These are phyloP conservation scores for Fonsecaea nubica DNA, from an alignment of 2,329 filamentous ascomycete species.

Conservation along the genomic window DNA sequence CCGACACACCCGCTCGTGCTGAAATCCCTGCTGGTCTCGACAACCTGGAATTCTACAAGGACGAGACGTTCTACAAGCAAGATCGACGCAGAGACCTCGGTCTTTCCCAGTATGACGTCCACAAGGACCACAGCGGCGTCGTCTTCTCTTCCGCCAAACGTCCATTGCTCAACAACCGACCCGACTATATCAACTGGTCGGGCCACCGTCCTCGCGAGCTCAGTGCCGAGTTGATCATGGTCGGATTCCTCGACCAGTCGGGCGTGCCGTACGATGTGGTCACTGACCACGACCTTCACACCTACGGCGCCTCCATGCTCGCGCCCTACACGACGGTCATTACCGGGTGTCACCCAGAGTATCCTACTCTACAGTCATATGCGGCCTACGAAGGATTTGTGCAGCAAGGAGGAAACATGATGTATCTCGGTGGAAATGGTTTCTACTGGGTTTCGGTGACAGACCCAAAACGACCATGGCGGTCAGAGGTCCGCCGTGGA, in stretches of 20 bases:
- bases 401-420: constrained; percentile 44
- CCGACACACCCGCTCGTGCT: too few species aligned
- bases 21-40: too few species aligned
- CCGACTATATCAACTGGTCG: constrained; percentile 48
- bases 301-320: constrained; percentile 34
- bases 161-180: constrained; percentile 49
- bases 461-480: constrained; percentile 31
- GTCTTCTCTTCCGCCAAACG: constrained; percentile 45
- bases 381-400: constrained; percentile 43
- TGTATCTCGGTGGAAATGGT: constrained; percentile 49
- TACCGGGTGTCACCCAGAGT: constrained; percentile 47
- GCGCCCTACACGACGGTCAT: constrained; percentile 41
- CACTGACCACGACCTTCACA: constrained; percentile 48
- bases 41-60: too few species aligned
- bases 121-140: constrained; percentile 47
- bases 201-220: constrained; percentile 48
- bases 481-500: constrained; percentile 45
- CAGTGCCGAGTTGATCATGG: constrained; percentile 46
- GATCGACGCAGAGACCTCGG: constrained; percentile 48
- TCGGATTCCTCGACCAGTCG: constrained; percentile 45
- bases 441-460: constrained; percentile 42
- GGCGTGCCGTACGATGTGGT: constrained; percentile 46
- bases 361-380: constrained; percentile 42
- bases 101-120: constrained; percentile 48
- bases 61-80: constrained; percentile 16